phyloP scores from a whole-genome alignment of 164 flowering plant genomes.

The Nymphaea thermarum region DNA sequence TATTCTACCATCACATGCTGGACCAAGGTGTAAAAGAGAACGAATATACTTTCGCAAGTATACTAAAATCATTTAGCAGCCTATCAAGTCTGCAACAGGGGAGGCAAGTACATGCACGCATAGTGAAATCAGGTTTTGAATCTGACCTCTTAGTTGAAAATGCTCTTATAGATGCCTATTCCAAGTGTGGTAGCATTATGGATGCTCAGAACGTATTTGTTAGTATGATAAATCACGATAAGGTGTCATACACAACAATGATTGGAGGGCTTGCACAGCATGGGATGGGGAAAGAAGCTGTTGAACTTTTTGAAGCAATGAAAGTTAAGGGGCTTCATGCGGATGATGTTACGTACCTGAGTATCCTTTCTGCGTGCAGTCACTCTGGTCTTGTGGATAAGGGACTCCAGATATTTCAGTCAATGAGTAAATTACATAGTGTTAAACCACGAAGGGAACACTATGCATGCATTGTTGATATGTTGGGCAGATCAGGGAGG shows the following conservation, averaged over 20 bases:
- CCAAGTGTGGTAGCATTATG: slow-evolving; percentile 21
- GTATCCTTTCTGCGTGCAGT: slow-evolving; percentile 27
- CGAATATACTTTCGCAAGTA: slow-evolving; percentile 22
- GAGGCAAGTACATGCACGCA: slow-evolving; percentile 23
- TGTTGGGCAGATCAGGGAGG: slow-evolving; percentile 31
- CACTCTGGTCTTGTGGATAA: slow-evolving; percentile 29
- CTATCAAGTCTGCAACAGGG: slow-evolving; percentile 22
- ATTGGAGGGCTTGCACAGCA: slow-evolving; percentile 26
- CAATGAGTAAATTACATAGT: slow-evolving; percentile 16
- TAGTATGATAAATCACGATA: slow-evolving; percentile 21
- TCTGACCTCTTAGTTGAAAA: slow-evolving; percentile 16
- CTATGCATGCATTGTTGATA: slow-evolving; percentile 29
- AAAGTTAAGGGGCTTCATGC: slow-evolving; percentile 17
- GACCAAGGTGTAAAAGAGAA: slow-evolving; percentile 17
- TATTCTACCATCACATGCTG: slow-evolving; percentile 14
- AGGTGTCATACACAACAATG: slow-evolving; percentile 27
- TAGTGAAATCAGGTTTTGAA: slow-evolving; percentile 8
- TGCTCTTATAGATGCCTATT: slow-evolving; percentile 26
- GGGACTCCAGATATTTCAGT: slow-evolving; percentile 20
- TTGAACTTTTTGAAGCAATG: slow-evolving; percentile 21
- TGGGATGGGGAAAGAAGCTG: slow-evolving; percentile 30
- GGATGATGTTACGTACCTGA: slow-evolving; percentile 26
- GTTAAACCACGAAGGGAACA: slow-evolving; percentile 24
- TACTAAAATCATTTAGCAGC: slow-evolving; percentile 15
- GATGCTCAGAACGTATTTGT: slow-evolving; percentile 20